Evolutionary conservation across 2,329 filamentous ascomycete species (phyloP).

Genomic region (Aspergillus sp.): DNA sequence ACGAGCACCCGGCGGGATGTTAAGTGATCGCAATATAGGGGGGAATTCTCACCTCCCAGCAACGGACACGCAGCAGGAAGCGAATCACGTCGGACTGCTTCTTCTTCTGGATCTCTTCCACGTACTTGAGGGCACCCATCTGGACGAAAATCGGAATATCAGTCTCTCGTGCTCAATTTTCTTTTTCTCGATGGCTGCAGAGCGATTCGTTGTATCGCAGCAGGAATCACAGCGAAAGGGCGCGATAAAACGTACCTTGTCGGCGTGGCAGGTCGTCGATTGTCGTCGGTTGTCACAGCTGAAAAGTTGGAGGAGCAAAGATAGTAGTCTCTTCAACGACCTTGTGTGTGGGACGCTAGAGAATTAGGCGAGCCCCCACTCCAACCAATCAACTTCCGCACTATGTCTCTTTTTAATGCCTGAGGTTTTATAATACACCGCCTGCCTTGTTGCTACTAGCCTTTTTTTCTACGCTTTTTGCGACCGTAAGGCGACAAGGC

Average conservation of each 20-base stretch:
- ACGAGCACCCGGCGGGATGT: slow-evolving; percentile 42
- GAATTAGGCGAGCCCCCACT: slow-evolving; percentile 40
- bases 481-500: slow-evolving; percentile 18
- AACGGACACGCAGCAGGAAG: slow-evolving; percentile 99
- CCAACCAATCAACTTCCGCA: slow-evolving; percentile 26
- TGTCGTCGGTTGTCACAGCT: slow-evolving; percentile 45
- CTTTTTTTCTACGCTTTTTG: neutral
- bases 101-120: slow-evolving; percentile 99
- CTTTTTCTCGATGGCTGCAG: neutral
- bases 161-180: slow-evolving; percentile 13
- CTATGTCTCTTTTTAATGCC: slow-evolving; percentile 1
- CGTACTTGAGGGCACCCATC: slow-evolving; percentile 99
- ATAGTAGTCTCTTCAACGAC: slow-evolving; percentile 27
- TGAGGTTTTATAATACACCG: slow-evolving; percentile 11
- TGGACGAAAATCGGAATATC: slow-evolving; percentile 39
- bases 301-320: slow-evolving; percentile 38
- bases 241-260: slow-evolving; percentile 43
- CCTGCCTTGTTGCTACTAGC: neutral
- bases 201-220: neutral
- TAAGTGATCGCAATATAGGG: slow-evolving; percentile 38
- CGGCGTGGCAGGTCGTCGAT: slow-evolving; percentile 47
- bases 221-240: neutral
- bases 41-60: slow-evolving; percentile 81
- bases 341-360: slow-evolving; percentile 49
- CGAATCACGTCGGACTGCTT: slow-evolving; percentile 99